Percentiles rank a stretch among this genome's conserved stretches.
phyloP scores from a whole-genome alignment of 192 early-diverging fungal species.

The Piromyces sp. region DNA sequence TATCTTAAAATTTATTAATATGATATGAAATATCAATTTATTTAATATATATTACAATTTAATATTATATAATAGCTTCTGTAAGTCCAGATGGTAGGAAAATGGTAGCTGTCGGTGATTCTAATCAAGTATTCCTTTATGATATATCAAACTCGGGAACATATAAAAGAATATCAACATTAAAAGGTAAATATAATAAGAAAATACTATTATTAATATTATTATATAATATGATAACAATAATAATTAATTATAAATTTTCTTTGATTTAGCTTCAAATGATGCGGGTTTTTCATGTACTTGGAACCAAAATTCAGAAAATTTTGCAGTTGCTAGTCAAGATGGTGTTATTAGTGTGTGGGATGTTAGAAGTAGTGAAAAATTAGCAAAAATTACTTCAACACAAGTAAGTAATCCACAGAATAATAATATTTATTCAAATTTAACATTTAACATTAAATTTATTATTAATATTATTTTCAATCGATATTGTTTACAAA shows the following conservation, averaged over 20 bases:
- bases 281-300: conserved; percentile 88
- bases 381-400: conserved; percentile 52
- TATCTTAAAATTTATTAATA: too few relatives aligned
- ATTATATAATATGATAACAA: too few relatives aligned
- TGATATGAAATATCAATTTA: too few relatives aligned
- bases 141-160: conserved; percentile 44
- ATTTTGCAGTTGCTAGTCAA: conserved; percentile 90
- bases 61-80: conserved; percentile 34
- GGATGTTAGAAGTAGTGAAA: conserved; percentile 66
- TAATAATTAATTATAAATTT: background rate
- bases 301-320: conserved; percentile 82
- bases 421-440: too few relatives aligned
- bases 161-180: conserved; percentile 54
- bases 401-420: conserved; percentile 39
- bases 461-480: too few relatives aligned
- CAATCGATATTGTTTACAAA: too few relatives aligned
- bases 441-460: too few relatives aligned
- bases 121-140: conserved; percentile 69
- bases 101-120: conserved; percentile 84
- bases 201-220: background rate
- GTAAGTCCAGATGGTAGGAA: conserved; percentile 83
- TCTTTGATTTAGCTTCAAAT: conserved; percentile 24
- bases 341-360: conserved; percentile 84
- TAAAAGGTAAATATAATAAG: conserved; percentile 33
- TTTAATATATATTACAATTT: too few relatives aligned